Evolutionary conservation across 495 filamentous ascomycete species (phyloP), one percentile per base, ranked within the genome.

Genomic region (Lepraria neglecta): DNA sequence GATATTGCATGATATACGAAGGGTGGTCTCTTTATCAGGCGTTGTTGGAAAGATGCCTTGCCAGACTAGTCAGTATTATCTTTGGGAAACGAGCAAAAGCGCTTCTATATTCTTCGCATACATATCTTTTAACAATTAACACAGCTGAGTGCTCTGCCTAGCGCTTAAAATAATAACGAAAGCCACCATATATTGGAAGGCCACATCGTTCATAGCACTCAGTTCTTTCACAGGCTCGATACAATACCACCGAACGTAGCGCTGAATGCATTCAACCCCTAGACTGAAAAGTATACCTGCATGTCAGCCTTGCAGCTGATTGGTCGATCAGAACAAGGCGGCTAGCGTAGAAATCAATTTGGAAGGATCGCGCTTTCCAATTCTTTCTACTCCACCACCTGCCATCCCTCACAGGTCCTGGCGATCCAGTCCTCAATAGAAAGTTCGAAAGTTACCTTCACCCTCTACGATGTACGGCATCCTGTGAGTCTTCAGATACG

Each of bases 401-500:
- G 5, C 33, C 33, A 38, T 38, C 33, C 21, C 30, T 31, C 30
- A 51, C 24, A 51, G 27, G 46, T 48, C 27, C 19, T 7, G 2
- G 21, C 19, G 3, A 48, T 48, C 0, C 46, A 48, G 15, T 4
- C 19, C 2, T 48, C 46, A 10, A 27, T 48, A 14, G 46, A 48
- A 24, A 48, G 46, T 3, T 24, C 46, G 21, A 48, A 48, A 24
- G 21, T 17, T 10, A 48, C 21, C 10, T 48, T 48, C 46, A 48
- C 46, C 11, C n/a, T 48, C 4, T 48, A 48, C n/a, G 19, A 48
- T 48, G 45, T 48, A 48, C 45, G 45, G 45, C 45, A 48, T 24
- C 45, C 45, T 24, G 45, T 48, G 1, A 14, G 45, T 48, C 19
- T 48, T 4, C 45, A n/a, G 14, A 24, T 48, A 48, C 45, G 45